These are phyloP conservation scores for Remersonia thermophila DNA, from an alignment of 2,329 filamentous ascomycete genomes.

Conservation along the genomic window DNA sequence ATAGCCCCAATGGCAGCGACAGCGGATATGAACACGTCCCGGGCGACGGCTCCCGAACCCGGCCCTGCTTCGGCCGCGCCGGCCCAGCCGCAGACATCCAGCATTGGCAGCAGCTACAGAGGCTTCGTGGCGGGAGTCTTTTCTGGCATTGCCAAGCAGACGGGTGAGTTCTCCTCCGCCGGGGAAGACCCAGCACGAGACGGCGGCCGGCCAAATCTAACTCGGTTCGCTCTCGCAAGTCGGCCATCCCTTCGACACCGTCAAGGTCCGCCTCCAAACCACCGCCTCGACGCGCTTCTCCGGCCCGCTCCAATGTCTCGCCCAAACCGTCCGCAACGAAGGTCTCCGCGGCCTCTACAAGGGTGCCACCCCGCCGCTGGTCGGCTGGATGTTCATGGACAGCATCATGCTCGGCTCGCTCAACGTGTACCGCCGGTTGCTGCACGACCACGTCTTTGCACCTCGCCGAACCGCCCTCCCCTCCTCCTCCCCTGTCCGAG, in stretches of 20 bases:
- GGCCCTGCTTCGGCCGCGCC: conserved; percentile 6
- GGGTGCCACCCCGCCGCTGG: conserved; percentile 77
- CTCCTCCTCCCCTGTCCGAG: conserved; percentile 1
- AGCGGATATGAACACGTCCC: conserved; percentile 1
- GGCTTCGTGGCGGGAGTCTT: conserved; percentile 98
- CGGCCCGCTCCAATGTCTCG: conserved; percentile 74
- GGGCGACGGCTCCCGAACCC: not conserved
- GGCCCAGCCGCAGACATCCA: conserved; percentile 2
- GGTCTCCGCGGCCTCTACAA: conserved; percentile 83
- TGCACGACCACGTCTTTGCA: conserved; percentile 74
- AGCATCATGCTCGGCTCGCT: conserved; percentile 79
- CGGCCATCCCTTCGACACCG: conserved; percentile 77
- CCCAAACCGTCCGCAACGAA: conserved; percentile 76
- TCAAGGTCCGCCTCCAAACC: conserved; percentile 93
- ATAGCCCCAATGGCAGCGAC: conserved; percentile 7
- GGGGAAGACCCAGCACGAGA: too few species aligned
- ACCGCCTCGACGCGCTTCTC: conserved; percentile 64
- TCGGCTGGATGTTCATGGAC: conserved; percentile 99
- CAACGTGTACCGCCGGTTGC: conserved; percentile 73
- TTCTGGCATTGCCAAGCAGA: conserved; percentile 81
- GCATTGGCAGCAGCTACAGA: conserved; percentile 53
- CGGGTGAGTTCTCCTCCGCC: conserved; percentile 59
- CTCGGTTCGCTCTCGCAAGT: conserved; percentile 25
- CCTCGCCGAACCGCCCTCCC: too few species aligned
- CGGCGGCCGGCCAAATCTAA: too few species aligned